These are phyloP conservation scores for Heritiera littoralis DNA, from an alignment of 345 rosid species.

Conservation along the genomic window DNA sequence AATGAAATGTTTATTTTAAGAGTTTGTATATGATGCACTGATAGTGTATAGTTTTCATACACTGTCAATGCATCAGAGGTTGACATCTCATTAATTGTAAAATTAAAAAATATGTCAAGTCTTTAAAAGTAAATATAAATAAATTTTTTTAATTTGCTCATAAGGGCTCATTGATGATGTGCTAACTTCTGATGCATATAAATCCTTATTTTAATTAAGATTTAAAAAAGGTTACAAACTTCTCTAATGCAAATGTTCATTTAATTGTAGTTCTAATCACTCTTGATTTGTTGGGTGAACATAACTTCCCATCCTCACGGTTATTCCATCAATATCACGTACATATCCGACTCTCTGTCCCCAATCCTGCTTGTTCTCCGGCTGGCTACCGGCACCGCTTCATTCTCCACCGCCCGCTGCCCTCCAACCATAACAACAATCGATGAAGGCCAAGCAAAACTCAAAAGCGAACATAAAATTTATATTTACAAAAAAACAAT, in stretches of 20 bases:
- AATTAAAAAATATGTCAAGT: too few relatives aligned
- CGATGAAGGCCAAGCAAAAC: not conserved
- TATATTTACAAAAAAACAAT: too few relatives aligned
- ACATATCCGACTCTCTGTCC: slow-evolving; percentile 89
- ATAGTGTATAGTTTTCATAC: too few relatives aligned
- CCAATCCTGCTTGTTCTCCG: slow-evolving; percentile 74
- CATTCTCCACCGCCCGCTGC: slow-evolving; percentile 85
- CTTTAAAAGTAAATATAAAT: too few relatives aligned
- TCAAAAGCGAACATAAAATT: too few relatives aligned
- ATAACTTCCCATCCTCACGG: slow-evolving; percentile 66
- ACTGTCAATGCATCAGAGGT: too few relatives aligned
- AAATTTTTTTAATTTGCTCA: too few relatives aligned
- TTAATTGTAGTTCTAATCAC: not conserved
- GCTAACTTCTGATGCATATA: too few relatives aligned
- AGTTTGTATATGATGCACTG: too few relatives aligned
- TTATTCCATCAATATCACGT: slow-evolving; percentile 71
- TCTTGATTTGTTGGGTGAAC: slow-evolving; percentile 44
- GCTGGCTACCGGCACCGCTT: slow-evolving; percentile 65
- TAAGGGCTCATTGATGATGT: too few relatives aligned
- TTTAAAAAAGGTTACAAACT: not conserved
- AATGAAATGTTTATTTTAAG: too few relatives aligned
- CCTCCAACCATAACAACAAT: not conserved
- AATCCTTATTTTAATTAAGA: not conserved
- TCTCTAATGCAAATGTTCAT: not conserved
- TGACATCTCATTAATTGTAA: too few relatives aligned